Evolutionary conservation across 2,329 filamentous ascomycete species (phyloP).

Genomic region (Neonectria sp.): DNA sequence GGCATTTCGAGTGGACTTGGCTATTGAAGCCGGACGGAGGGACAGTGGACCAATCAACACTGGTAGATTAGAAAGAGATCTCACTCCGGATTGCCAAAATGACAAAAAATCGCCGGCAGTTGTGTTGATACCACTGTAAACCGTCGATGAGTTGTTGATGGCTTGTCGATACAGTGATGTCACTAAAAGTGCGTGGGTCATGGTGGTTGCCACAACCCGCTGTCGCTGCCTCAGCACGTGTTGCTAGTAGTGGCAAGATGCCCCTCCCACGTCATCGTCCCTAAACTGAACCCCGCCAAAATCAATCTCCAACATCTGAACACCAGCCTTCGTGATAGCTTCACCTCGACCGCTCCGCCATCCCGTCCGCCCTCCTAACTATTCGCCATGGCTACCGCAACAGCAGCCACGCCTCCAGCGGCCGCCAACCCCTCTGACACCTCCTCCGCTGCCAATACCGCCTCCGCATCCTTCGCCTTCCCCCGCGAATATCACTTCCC

Average conservation of each 20-base stretch:
- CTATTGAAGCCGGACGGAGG: too few relatives aligned
- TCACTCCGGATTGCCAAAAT: background rate
- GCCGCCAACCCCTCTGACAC: constrained; percentile 8
- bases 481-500: constrained; percentile 82
- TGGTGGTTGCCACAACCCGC: background rate
- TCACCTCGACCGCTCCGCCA: background rate
- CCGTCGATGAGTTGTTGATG: background rate
- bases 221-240: constrained; percentile 1
- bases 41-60: background rate
- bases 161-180: background rate
- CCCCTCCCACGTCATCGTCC: constrained; percentile 28
- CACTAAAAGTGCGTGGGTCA: background rate
- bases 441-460: constrained; percentile 29
- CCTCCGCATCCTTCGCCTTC: constrained; percentile 63
- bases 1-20: background rate
- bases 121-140: background rate
- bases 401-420: constrained; percentile 7
- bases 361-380: background rate
- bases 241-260: background rate
- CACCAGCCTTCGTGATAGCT: constrained; percentile 14
- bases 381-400: constrained; percentile 21
- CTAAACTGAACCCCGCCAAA: constrained; percentile 17
- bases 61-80: background rate
- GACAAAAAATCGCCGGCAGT: background rate
- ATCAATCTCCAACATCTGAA: constrained; percentile 17